Evolutionary conservation across 352 stramenopile species (phyloP), one percentile per base, ranked within the genome.

Genomic region (Chrysophaeum taylorii): DNA sequence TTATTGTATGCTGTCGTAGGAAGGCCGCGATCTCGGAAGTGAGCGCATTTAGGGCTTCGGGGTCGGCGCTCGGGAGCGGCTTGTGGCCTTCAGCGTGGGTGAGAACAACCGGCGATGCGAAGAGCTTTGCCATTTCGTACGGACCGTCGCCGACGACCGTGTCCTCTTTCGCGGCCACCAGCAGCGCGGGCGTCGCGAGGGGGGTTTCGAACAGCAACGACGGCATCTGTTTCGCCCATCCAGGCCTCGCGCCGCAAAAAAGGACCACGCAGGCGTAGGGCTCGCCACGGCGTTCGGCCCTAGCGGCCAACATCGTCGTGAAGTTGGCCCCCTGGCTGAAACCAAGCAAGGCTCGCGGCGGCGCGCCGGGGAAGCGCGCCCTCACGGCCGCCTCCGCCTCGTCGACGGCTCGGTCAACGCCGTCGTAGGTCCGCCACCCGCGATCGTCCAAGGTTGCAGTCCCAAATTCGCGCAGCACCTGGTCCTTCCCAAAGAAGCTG

Each of bases 401-500:
- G 18, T 60, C 48, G 42, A 50, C 42, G 42, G 42, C 42, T 50
- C 23, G 15, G 42, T 50, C 42, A 23, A 50, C 15, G 15, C 23
- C 42, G 42, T 50, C 23, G 25, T 60, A 60, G 48, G 48, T 60
- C 48, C 48, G 48, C 48, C 48, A 60, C 18, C 48, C 48, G 5
- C 48, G 48, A 25, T 60, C 48, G 48, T 60, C 48, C 18, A 31
- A 18, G 18, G 48, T 60, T 4, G 48, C 48, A 18, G n/a, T 25
- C 18, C 18, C 48, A 25, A 33, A 60, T 25, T 60, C 48, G 48
- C 48, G 48, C 48, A 60, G 48, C 48, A 9, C 5, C 48, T n/a
- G 18, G 18, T n/a, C 15, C 48, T 18, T 7, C 5, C 48, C 48
- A 25, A 33, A 60, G 48, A 60, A 60, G 5, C 21, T 18, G 18